Evolutionary conservation across 805 yeast species (phyloP).

Genomic region (Zygosaccharomyces bisporus): DNA sequence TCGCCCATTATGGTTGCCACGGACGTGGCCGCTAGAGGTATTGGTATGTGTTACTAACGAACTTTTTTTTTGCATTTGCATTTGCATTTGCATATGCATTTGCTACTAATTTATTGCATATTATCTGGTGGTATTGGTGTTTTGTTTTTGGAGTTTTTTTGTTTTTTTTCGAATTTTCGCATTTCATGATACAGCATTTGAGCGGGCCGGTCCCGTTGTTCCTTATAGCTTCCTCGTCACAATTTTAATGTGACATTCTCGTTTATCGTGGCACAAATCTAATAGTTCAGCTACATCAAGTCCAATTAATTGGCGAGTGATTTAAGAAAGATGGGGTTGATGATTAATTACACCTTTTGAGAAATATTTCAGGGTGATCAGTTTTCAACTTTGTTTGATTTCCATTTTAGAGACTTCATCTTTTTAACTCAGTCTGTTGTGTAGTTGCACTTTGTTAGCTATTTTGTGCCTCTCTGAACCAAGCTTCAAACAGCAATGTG

Average conservation of each 20-base stretch:
- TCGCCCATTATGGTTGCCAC: slow-evolving; percentile 98
- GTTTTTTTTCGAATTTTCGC: slow-evolving; percentile 2
- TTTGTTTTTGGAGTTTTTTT: slow-evolving; percentile 5
- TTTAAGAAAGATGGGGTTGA: slow-evolving; percentile 7
- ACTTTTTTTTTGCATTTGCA: slow-evolving; percentile 20
- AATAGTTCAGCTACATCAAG: slow-evolving; percentile 6
- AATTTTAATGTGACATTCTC: neutral
- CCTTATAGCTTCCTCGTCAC: slow-evolving; percentile 3
- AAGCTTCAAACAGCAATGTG: neutral
- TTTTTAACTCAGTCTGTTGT: slow-evolving; percentile 9
- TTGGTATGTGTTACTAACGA: slow-evolving; percentile 67
- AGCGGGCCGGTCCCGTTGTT: slow-evolving; percentile 6
- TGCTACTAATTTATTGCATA: slow-evolving; percentile 4
- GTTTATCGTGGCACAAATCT: slow-evolving; percentile 5
- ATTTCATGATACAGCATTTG: slow-evolving; percentile 11
- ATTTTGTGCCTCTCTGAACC: slow-evolving; percentile 6
- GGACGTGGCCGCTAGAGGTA: slow-evolving; percentile 99
- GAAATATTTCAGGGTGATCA: neutral
- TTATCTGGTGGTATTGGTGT: slow-evolving; percentile 13
- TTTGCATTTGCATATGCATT: slow-evolving; percentile 9
- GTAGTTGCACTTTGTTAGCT: slow-evolving; percentile 10
- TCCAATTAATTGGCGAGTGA: slow-evolving; percentile 7
- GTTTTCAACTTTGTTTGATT: neutral
- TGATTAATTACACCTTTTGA: neutral
- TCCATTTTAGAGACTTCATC: slow-evolving; percentile 4